These are phyloP conservation scores for Tuber melanosporum DNA, from an alignment of 495 filamentous ascomycete genomes.

Conservation along the genomic window DNA sequence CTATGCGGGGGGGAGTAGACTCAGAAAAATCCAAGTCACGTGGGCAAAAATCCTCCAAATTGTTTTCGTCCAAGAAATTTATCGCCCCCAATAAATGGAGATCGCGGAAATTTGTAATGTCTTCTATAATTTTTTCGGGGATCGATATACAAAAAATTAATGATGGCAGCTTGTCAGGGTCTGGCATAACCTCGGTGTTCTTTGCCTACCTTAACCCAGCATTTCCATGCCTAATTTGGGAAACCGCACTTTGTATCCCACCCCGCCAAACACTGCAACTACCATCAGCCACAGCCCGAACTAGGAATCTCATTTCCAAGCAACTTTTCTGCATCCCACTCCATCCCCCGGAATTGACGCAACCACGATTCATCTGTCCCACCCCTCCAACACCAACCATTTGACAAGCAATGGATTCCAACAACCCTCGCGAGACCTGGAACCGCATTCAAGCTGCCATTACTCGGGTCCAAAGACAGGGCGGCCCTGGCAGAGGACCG, in stretches of 20 bases:
- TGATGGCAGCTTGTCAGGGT: background rate
- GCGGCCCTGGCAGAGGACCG: constrained; percentile 45
- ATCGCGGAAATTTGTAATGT: background rate
- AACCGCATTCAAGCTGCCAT: constrained; percentile 58
- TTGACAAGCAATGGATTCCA: constrained; percentile 35
- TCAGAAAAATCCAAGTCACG: too few relatives aligned
- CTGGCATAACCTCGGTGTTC: background rate
- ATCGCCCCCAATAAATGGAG: background rate
- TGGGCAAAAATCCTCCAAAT: too few relatives aligned
- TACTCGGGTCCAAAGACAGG: constrained; percentile 48
- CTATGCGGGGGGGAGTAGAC: too few relatives aligned
- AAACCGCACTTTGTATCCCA: background rate
- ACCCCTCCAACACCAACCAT: background rate
- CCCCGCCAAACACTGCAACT: background rate
- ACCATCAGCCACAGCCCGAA: background rate
- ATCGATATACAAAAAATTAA: background rate
- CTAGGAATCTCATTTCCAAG: background rate
- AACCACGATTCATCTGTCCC: background rate
- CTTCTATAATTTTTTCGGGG: background rate
- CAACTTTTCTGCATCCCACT: background rate
- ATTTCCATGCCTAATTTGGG: background rate
- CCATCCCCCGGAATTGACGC: background rate
- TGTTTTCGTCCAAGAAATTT: too few relatives aligned
- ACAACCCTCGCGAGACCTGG: constrained; percentile 59
- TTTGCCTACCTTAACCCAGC: background rate